Base-by-base conservation (phyloP, 1,284 basidiomycete species). In the Cutaneotrichosporon dermatis region DNA sequence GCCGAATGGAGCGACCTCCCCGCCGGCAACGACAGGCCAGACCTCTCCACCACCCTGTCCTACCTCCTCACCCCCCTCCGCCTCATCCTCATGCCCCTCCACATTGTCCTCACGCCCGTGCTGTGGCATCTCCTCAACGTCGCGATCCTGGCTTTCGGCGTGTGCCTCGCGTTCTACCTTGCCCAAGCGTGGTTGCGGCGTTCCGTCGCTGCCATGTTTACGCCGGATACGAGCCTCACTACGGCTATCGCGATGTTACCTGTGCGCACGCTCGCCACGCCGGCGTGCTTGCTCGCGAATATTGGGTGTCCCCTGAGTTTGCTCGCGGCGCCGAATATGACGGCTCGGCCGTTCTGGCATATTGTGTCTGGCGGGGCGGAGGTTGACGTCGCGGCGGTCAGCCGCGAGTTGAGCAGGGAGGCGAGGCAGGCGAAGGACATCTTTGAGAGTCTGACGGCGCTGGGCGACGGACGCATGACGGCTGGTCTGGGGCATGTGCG, bases 401-500 rank as follows among this genome's bases (percentile, higher is more conserved):
- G 72, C 0, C 62, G 69, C 46, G 69, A 60, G 4, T 59, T 76
- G 36, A 65, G 69, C 9, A 61, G 65, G 40, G 71, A 74, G 54
- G 73, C 65, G 3, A 59, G 69, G 15, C 62, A 68, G n/a, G 73
- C 72, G 0, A 70, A 67, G 48, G 71, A 72, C 54, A 74, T 76
- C 43, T 76, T 75, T 44, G 70, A 74, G 37, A 72, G 70, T 55
- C 61, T 76, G 13, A 64, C 61, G 45, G 60, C 59, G 40, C 60
- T 76, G 4, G 69, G 71, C 2, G 67, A 70, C 16, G 72, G 69
- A 8, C 65, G 70, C 4, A 60, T 74, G 45, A 68, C 66, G 13
- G 62, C 60, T 8, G 67, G 71, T 3, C 51, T 74, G 48, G 68
- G 73, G 7, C 68, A 74, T 62, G 64, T 75, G 33, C 62, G 68